These are phyloP conservation scores for Anisodus acutangulus DNA, from an alignment of 257 asterid species.

Conservation along the genomic window DNA sequence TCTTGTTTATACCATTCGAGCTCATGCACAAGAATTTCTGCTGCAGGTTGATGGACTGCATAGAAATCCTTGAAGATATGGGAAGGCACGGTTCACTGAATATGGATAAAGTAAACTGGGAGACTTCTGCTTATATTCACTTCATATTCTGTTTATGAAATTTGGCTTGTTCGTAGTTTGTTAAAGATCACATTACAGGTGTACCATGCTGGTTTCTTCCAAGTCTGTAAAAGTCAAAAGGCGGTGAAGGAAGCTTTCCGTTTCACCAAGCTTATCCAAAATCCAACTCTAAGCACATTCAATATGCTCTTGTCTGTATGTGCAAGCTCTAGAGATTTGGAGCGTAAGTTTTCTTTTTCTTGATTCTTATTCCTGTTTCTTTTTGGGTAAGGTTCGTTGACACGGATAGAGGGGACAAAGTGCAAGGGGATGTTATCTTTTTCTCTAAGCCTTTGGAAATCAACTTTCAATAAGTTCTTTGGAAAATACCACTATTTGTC, in stretches of 20 bases:
- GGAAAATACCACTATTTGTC: conserved; percentile 23
- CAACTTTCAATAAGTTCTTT: neutral
- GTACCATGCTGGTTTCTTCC: conserved; percentile 78
- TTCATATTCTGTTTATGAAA: conserved; percentile 28
- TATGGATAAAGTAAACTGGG: conserved; percentile 71
- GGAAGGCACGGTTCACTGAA: conserved; percentile 73
- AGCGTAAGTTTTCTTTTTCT: conserved; percentile 52
- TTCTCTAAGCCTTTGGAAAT: neutral
- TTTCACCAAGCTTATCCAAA: conserved; percentile 75
- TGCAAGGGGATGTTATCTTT: neutral
- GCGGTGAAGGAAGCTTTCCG: conserved; percentile 83
- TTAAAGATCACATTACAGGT: conserved; percentile 54
- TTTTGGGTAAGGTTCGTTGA: conserved; percentile 6
- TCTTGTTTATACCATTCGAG: conserved; percentile 25
- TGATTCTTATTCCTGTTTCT: neutral
- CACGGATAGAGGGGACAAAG: neutral
- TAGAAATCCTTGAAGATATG: conserved; percentile 84
- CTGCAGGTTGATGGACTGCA: conserved; percentile 78
- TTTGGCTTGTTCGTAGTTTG: conserved; percentile 29
- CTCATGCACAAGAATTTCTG: conserved; percentile 23
- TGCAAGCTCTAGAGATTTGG: conserved; percentile 80
- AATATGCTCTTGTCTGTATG: conserved; percentile 98
- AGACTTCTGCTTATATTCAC: conserved; percentile 15
- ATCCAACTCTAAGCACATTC: conserved; percentile 93
- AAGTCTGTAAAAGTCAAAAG: conserved; percentile 79